Base-by-base conservation (phyloP, 139 green algal species). In the Spirogloea muscicola region DNA sequence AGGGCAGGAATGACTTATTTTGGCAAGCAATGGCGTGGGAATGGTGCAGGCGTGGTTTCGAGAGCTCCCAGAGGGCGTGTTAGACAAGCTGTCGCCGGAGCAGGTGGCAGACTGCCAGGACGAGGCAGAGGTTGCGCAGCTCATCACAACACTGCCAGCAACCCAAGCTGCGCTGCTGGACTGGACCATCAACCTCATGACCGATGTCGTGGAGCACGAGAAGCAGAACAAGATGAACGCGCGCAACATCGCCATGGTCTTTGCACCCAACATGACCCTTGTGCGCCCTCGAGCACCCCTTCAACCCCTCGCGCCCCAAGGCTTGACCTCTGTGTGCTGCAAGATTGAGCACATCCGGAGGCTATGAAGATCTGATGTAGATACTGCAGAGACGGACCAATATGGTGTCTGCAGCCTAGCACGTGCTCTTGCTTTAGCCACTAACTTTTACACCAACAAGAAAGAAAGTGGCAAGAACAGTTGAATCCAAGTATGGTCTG, bases 191-290 rank as follows among this genome's bases (percentile, higher is more conserved):
- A 41, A 66, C 25, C 58, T 66, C 58, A 66, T 66, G 58, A 34
- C 58, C 25, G 58, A 66, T 13, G 58, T 66, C 33, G 58, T 66
- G 58, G 58, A 66, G 58, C 58, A 66, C 31, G 31, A 66, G 58
- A 33, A 21, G 31, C 3, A 66, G 31, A 66, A 66, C 58, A 66
- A 66, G 58, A 66, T 66, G 58, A 66, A 66, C 33, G 58, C 58
- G 27, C 10, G 58, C 25, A 66, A 66, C 33, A 66, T 66, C 21
- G 58, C 58, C 25, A 29, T 66, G 25, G 58, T 66, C 31, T 66
- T 66, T 51, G 58, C 58, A 34, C 58, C 58, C 58, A 66, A 66
- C 25, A 66, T 66, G 58, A 60, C 49, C 49, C 49, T 37, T 27
- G 49, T 60, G 13, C 0, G 49, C 49, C 7, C 49, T 60, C 27